These are phyloP conservation scores for Extremus antarcticus DNA, from an alignment of 495 filamentous ascomycete species.

Conservation along the genomic window DNA sequence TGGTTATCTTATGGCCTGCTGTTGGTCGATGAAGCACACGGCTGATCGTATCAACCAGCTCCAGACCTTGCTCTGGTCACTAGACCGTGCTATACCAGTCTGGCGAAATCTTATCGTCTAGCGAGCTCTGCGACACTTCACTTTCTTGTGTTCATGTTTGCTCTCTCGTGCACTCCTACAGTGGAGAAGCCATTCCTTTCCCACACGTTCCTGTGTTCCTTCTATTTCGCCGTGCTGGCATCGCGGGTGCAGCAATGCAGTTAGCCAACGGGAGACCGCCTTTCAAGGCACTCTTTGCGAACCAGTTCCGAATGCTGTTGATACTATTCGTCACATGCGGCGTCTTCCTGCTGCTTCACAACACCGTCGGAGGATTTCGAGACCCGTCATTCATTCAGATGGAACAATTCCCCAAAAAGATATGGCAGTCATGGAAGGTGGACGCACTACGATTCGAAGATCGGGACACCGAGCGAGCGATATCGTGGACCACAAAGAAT, in stretches of 20 bases:
- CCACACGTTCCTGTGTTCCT: not conserved
- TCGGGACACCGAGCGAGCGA: slow-evolving; percentile 41
- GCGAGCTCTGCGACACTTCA: not conserved
- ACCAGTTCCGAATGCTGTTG: not conserved
- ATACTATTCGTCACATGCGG: not conserved
- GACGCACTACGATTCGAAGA: slow-evolving; percentile 46
- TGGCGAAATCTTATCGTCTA: not conserved
- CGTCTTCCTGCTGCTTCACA: slow-evolving; percentile 1
- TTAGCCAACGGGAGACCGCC: not conserved
- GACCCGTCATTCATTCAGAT: not conserved
- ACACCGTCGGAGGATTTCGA: slow-evolving; percentile 5
- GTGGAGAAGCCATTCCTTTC: not conserved
- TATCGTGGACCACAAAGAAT: slow-evolving; percentile 49
- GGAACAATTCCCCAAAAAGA: slow-evolving; percentile 33
- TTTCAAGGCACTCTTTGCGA: not conserved
- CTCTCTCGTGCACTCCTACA: not conserved
- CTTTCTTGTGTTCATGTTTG: not conserved
- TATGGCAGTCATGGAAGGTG: slow-evolving; percentile 62
- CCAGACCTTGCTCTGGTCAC: too few species aligned
- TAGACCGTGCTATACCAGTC: too few species aligned
- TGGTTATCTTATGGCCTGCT: too few species aligned
- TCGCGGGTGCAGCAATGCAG: not conserved
- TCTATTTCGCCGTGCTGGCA: not conserved
- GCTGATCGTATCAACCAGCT: too few species aligned
- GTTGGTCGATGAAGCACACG: too few species aligned